Evolutionary conservation across 1,139 yeast species (phyloP).

Genomic region (Taphrina confusa): DNA sequence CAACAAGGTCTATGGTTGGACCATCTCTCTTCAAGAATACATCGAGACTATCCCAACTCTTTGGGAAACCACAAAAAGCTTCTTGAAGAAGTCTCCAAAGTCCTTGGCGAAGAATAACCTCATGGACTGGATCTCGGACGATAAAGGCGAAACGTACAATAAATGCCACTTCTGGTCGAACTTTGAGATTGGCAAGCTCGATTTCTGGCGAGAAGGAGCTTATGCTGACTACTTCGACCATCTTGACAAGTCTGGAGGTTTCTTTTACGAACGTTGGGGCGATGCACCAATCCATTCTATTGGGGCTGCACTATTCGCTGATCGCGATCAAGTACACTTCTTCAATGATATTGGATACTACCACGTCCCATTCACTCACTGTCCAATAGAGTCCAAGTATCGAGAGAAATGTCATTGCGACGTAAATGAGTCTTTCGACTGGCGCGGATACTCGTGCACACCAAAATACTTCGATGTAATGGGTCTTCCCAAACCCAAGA

Average conservation of each 20-base stretch:
- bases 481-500: conserved; percentile 31
- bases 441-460: conserved; percentile 69
- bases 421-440: conserved; percentile 76
- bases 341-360: conserved; percentile 56
- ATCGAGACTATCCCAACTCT: conserved; percentile 80
- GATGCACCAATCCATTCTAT: conserved; percentile 82
- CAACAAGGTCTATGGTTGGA: conserved; percentile 69
- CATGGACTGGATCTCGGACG: conserved; percentile 67
- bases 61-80: conserved; percentile 73
- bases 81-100: conserved; percentile 62
- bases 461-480: conserved; percentile 26
- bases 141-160: conserved; percentile 58
- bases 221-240: conserved; percentile 69
- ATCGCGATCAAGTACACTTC: conserved; percentile 34
- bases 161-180: conserved; percentile 94
- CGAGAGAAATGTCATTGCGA: conserved; percentile 64
- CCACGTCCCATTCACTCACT: conserved; percentile 74
- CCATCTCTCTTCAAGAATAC: conserved; percentile 73
- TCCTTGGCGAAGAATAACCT: conserved; percentile 69
- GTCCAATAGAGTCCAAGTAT: conserved; percentile 60
- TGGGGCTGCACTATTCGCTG: conserved; percentile 36
- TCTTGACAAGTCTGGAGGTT: conserved; percentile 78
- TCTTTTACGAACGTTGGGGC: conserved; percentile 95
- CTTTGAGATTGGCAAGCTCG: conserved; percentile 78
- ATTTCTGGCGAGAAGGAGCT: conserved; percentile 70